Evolutionary conservation across 257 asterid species (phyloP).

Genomic region (Solanum tarijense): DNA sequence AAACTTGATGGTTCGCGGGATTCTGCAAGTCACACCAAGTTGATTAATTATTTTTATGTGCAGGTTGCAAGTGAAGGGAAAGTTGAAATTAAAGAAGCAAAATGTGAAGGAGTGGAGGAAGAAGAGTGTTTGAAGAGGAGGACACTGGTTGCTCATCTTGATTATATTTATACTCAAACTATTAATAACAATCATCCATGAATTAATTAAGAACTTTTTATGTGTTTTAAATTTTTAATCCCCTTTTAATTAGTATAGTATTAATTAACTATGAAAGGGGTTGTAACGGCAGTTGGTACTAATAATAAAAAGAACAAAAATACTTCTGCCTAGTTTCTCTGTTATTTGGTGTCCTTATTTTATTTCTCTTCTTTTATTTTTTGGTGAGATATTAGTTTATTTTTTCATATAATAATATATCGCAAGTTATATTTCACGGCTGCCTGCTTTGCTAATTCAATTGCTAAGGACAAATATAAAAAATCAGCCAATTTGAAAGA

Average conservation of each 20-base stretch:
- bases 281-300: background rate
- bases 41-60: background rate
- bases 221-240: background rate
- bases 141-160: slow-evolving; percentile 30
- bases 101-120: slow-evolving; percentile 23
- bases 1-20: background rate
- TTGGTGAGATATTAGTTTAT: background rate
- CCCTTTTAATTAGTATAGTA: background rate
- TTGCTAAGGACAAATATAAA: background rate
- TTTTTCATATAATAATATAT: background rate
- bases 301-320: background rate
- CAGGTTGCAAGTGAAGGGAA: slow-evolving; percentile 7
- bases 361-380: background rate
- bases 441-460: too few relatives aligned
- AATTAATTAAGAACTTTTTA: background rate
- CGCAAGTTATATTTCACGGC: background rate
- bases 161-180: slow-evolving; percentile 33
- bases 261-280: background rate
- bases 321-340: background rate
- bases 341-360: background rate
- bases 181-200: background rate
- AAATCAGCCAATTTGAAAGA: background rate
- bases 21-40: background rate
- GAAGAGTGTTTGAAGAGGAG: slow-evolving; percentile 32
- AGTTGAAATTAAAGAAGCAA: slow-evolving; percentile 7